Base-by-base conservation (phyloP, 1,139 yeast genomes). In the Yamadazyma blattariae region DNA sequence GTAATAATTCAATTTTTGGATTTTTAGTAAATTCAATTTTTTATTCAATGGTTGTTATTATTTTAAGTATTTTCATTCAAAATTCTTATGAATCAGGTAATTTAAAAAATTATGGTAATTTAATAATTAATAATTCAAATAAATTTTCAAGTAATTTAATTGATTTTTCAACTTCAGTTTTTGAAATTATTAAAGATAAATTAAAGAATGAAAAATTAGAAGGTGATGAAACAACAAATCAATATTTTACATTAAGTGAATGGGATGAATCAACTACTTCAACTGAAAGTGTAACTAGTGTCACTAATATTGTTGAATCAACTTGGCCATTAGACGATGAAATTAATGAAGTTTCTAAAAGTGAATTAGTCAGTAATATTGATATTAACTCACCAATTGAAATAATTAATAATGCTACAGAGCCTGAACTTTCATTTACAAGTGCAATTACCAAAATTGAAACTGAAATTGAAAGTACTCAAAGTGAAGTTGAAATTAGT, bases 21-120 rank as follows among this genome's bases (percentile, higher is more conserved):
- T 52, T 68, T 10, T 45, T 73, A 27, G 52, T 72, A 51, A 59
- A 57, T 35, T 57, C 67, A 34, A 47, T 73, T 28, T 54, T 71
- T 37, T 64, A 72, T 11, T 51, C 79, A 3, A 46, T 79, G 27
- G 60, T 77, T 41, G 58, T 78, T 5, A 57, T 74, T 0, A 45
- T 73, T 4, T 63, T 80, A 16, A 69, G 76, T 13, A 38, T 79
- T 5, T 50, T 72, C 4, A 56, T 82, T 27, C 74, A 68, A 45
- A 49, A 50, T 30, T 57, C 59, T 2, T 59, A 64, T 37, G 69
- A 67, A 39, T 52, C 49, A 32, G 75, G 73, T 4, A 61, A 67
- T 28, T 57, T 68, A 35, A 56, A 57, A 18, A 39, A 38, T n/a
- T 56, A 50, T 33, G 59, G 60, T 1, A 18, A 21, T 2, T n/a